Conservation (phyloP, 2,329 filamentous ascomycete species). For the Laburnicola sp. region DNA sequence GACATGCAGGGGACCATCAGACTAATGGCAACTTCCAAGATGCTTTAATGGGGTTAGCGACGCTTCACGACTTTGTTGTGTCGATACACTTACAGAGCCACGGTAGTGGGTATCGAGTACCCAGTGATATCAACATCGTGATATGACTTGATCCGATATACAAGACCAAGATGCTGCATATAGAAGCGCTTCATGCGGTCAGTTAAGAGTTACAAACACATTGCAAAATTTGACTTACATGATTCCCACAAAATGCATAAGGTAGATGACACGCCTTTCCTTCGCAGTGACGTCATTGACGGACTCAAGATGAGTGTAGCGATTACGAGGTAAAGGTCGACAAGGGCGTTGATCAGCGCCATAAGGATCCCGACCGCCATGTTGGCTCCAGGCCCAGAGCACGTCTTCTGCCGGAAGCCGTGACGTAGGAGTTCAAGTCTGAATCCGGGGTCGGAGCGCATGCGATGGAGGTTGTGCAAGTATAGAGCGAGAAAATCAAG, state of each 20-base stretch:
- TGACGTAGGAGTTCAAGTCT: conserved; percentile 19
- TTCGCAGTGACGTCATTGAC: conserved; percentile 13
- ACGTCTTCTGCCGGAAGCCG: conserved; percentile 16
- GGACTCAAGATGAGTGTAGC: conserved; percentile 15
- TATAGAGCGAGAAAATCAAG: conserved; percentile 20
- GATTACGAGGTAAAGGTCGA: conserved; percentile 20
- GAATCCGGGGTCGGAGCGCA: conserved; percentile 20
- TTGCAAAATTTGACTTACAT: conserved; percentile 12
- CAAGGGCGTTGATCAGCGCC: conserved; percentile 14
- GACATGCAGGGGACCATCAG: conserved; percentile 26
- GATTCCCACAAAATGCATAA: conserved; percentile 16
- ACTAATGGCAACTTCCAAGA: conserved; percentile 21
- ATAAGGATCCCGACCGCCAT: conserved; percentile 15
- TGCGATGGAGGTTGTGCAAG: conserved; percentile 20
- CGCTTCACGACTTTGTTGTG: neutral
- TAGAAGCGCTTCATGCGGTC: conserved; percentile 14
- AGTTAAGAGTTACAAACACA: neutral
- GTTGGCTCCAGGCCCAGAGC: conserved; percentile 15
- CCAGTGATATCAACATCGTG: conserved; percentile 22
- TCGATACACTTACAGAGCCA: conserved; percentile 18
- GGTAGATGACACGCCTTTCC: conserved; percentile 17
- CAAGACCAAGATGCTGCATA: conserved; percentile 21
- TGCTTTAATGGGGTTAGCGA: conserved; percentile 12
- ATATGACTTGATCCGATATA: conserved; percentile 23
- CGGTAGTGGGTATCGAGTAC: conserved; percentile 17